Conservation (phyloP, 2,329 filamentous ascomycete genomes). For the Nemania sp. region DNA sequence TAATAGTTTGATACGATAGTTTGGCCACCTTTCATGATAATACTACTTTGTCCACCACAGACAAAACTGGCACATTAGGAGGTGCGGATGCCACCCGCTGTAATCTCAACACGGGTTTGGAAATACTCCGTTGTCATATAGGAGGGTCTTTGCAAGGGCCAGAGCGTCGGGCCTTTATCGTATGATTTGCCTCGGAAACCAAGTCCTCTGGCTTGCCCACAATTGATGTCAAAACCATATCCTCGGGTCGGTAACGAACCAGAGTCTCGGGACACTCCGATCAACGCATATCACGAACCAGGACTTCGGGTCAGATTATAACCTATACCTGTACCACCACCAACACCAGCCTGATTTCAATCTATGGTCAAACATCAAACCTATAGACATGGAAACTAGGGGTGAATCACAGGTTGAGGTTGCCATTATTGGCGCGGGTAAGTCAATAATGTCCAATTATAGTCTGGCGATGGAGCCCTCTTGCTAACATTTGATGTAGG, state of each 20-base stretch:
- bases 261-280: conserved; percentile 7
- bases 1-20: no score
- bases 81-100: background rate
- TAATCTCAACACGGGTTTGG: no score
- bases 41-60: background rate
- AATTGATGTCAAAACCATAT: conserved; percentile 21
- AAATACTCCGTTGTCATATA: no score
- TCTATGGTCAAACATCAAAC: background rate
- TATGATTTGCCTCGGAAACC: conserved; percentile 15
- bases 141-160: conserved; percentile 10
- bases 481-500: conserved; percentile 22
- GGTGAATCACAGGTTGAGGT: conserved; percentile 26
- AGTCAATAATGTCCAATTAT: conserved; percentile 1
- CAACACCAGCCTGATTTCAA: background rate
- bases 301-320: conserved; percentile 4
- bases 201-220: conserved; percentile 14
- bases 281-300: conserved; percentile 14
- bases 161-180: conserved; percentile 21
- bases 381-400: conserved; percentile 11
- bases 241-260: conserved; percentile 17
- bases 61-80: conserved; percentile 10
- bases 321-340: conserved; percentile 5
- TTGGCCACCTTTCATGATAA: no score
- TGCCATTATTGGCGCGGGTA: conserved; percentile 35
- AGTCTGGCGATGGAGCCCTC: background rate